Evolutionary conservation across 2,329 filamentous ascomycete genomes (phyloP).

Genomic region (Diaporthe nobilis): DNA sequence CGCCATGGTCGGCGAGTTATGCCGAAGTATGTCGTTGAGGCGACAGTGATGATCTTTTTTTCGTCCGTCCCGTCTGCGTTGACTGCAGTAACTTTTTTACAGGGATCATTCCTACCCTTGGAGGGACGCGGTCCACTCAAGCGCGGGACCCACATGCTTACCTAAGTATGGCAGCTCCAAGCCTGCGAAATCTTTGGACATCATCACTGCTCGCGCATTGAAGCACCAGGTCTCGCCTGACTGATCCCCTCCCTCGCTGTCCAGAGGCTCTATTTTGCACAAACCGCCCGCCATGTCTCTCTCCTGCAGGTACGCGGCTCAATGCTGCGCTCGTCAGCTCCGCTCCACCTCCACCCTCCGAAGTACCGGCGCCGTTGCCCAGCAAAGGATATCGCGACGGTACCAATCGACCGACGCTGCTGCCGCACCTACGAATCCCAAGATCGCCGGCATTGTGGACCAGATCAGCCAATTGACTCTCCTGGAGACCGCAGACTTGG

Average conservation of each 20-base stretch:
- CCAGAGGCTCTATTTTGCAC: constrained; percentile 32
- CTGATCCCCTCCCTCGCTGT: constrained; percentile 3
- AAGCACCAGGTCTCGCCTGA: constrained; percentile 27
- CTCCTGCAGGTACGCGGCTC: constrained; percentile 74
- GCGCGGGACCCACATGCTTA: constrained; percentile 38
- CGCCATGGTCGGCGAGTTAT: constrained; percentile 62
- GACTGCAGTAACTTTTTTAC: constrained; percentile 30
- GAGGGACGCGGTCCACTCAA: constrained; percentile 22
- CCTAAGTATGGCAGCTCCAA: constrained; percentile 34
- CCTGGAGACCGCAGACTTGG: constrained; percentile 96
- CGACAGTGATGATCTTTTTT: constrained; percentile 46
- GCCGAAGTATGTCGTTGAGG: constrained; percentile 38
- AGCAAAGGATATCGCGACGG: constrained; percentile 75
- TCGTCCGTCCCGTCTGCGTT: constrained; percentile 37
- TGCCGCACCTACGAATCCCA: constrained; percentile 74
- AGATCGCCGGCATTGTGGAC: constrained; percentile 95
- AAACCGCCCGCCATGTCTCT: constrained; percentile 65
- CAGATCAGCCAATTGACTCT: constrained; percentile 99
- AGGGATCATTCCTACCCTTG: constrained; percentile 39
- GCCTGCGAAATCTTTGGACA: constrained; percentile 43
- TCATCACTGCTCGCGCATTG: constrained; percentile 34
- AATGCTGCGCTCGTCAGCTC: constrained; percentile 75
- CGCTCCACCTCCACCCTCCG: constrained; percentile 64
- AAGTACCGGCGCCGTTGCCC: constrained; percentile 56
- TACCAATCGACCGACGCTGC: constrained; percentile 88